Evolutionary conservation across 2,329 filamentous ascomycete species (phyloP).

Genomic region (Aspergillus quadrilineatus): DNA sequence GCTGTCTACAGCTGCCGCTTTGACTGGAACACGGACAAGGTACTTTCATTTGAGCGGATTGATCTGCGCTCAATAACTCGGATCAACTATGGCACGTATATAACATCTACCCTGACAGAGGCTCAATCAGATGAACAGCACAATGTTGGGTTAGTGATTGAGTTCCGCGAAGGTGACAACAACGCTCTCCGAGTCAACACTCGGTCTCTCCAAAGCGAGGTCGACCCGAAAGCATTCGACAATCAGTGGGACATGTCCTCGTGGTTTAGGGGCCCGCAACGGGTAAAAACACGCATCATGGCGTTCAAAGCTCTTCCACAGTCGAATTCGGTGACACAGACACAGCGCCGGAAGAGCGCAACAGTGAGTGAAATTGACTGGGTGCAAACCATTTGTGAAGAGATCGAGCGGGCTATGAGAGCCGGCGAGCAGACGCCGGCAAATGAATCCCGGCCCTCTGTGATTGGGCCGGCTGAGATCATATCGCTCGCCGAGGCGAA

Average conservation of each 20-base stretch:
- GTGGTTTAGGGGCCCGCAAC: constrained; percentile 37
- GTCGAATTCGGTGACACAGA: constrained; percentile 31
- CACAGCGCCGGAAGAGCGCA: constrained; percentile 17
- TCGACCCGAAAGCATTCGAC: constrained; percentile 47
- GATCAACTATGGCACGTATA: constrained; percentile 80
- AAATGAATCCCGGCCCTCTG: constrained; percentile 22
- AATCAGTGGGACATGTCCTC: constrained; percentile 45
- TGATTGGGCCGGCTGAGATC: constrained; percentile 65
- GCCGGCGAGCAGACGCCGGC: constrained; percentile 44
- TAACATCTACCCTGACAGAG: constrained; percentile 80
- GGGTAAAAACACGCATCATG: constrained; percentile 35
- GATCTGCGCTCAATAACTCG: constrained; percentile 70
- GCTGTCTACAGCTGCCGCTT: constrained; percentile 88
- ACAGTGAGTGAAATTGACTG: constrained; percentile 52
- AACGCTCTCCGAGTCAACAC: constrained; percentile 82
- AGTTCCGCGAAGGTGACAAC: constrained; percentile 69
- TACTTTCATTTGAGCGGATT: constrained; percentile 85
- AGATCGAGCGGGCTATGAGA: constrained; percentile 69
- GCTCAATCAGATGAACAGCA: constrained; percentile 72
- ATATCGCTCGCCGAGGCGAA: constrained; percentile 82
- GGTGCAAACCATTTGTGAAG: constrained; percentile 66
- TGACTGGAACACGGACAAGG: constrained; percentile 93
- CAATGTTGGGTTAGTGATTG: constrained; percentile 81
- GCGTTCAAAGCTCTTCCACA: constrained; percentile 46
- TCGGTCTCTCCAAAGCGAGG: constrained; percentile 63